phyloP scores from a whole-genome alignment of 805 yeast genomes.

The Suhomyces sp. region DNA sequence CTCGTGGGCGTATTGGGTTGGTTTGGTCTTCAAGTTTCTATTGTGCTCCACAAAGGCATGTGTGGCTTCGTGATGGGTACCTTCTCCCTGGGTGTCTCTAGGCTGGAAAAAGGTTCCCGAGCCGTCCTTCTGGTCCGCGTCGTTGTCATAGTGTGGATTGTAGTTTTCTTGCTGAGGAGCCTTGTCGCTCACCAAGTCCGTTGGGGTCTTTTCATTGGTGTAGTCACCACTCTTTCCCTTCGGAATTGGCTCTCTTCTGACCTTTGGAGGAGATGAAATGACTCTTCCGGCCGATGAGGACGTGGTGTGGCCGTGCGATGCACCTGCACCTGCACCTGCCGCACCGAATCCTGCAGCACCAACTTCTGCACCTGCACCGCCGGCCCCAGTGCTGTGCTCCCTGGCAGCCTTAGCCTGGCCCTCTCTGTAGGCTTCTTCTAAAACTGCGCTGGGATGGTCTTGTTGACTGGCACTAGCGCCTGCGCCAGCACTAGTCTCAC shows the following conservation, averaged over 20 bases:
- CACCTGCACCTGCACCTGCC: not conserved
- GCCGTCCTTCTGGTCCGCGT: slow-evolving; percentile 26
- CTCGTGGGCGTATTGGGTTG: slow-evolving; percentile 17
- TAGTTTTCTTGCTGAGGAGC: slow-evolving; percentile 16
- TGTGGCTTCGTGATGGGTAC: slow-evolving; percentile 22
- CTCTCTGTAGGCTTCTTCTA: slow-evolving; percentile 18
- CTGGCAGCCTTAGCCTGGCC: slow-evolving; percentile 12
- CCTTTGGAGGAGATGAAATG: slow-evolving; percentile 28
- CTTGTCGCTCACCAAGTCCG: slow-evolving; percentile 18
- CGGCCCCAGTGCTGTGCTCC: not conserved
- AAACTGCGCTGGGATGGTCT: not conserved
- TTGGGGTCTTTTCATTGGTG: slow-evolving; percentile 31
- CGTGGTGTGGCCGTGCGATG: not conserved
- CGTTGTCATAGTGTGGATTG: slow-evolving; percentile 28
- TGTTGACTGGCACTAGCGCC: not conserved
- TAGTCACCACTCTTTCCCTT: slow-evolving; percentile 31
- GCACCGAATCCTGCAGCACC: not conserved
- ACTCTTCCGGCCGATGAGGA: slow-evolving; percentile 21
- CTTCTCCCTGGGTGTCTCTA: slow-evolving; percentile 35
- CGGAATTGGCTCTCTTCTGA: slow-evolving; percentile 26
- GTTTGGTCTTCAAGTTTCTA: slow-evolving; percentile 21
- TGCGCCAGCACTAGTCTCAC: not conserved
- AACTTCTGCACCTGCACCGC: not conserved
- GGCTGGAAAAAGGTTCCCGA: slow-evolving; percentile 34
- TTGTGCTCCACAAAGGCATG: slow-evolving; percentile 15